Base-by-base conservation (phyloP, 192 early-diverging fungal species). In the Thamnidium elegans region DNA sequence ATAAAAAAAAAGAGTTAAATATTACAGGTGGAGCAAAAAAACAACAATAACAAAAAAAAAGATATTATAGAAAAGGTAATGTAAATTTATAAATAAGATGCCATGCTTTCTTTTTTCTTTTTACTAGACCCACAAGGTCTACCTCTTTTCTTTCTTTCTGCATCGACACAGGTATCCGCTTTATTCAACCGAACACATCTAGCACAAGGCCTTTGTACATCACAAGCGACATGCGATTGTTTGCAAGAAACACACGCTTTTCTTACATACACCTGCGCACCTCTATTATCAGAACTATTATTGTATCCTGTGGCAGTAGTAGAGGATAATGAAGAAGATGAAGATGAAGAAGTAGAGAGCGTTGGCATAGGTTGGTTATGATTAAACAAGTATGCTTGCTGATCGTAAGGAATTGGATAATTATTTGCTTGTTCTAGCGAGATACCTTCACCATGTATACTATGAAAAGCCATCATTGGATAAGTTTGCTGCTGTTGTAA, bases 121-220 rank as follows among this genome's bases (percentile, higher is more conserved):
- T 69, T 68, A 11, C 63, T 61, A 36, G 68, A 62, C 26, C 78
- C 78, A 30, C 74, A 77, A 51, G 83, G 83, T 26, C 83, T 78
- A 7, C 83, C 83, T 43, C 83, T 63, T 51, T 81, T 81, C 55
- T 84, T 84, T 54, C 80, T 68, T 56, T 78, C 80, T 31, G 80
- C 80, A 54, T 84, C 83, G 17, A 80, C 67, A 66, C 83, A 84
- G 5, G 66, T 70, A 48, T 78, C 76, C 4, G 66, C 76, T 43
- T 82, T 84, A 26, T 74, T 74, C 14, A 79, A 61, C 19, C 80
- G 61, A 1, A 82, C 75, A 62, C 83, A 84, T 8, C 83, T 64
- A 56, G 81, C 72, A 62, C 83, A 84, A 10, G 83, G 83, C 20
- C 83, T 68, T 14, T 68, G 62, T 6, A 72, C 62, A 72, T 84